Percentiles rank a stretch among this genome's conserved stretches.
These are phyloP conservation scores for Aspergillus aculeatinus DNA, from an alignment of 2,329 filamentous ascomycete species.

Conservation along the genomic window DNA sequence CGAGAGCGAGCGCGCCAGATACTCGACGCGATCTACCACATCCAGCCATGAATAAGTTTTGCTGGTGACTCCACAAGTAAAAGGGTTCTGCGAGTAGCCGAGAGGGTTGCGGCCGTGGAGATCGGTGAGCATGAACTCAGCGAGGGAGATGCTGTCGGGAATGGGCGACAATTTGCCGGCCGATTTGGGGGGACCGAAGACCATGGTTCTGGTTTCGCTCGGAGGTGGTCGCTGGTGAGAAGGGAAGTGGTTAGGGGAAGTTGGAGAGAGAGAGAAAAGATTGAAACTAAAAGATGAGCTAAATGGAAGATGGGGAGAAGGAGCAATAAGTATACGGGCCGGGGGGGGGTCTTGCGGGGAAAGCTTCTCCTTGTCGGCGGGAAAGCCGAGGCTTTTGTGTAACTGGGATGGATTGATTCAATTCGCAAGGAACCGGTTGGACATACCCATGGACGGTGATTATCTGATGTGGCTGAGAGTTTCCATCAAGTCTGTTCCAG, in stretches of 20 bases:
- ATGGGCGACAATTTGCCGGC: conserved; percentile 51
- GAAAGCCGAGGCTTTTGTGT: neutral
- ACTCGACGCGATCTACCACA: conserved; percentile 64
- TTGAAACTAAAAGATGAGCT: neutral
- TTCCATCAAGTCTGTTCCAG: too few relatives aligned
- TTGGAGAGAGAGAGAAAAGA: neutral
- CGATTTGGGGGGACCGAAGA: conserved; percentile 45
- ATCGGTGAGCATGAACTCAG: conserved; percentile 75
- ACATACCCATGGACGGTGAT: too few relatives aligned
- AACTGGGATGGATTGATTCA: neutral
- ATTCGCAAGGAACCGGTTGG: too few relatives aligned
- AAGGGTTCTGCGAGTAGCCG: conserved; percentile 65
- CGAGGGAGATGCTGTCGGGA: conserved; percentile 72
- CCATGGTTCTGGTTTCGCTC: conserved; percentile 36
- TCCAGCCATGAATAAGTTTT: conserved; percentile 64
- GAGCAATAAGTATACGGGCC: neutral
- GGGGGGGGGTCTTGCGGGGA: conserved; percentile 12
- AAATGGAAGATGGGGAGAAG: neutral
- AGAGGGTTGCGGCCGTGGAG: conserved; percentile 65
- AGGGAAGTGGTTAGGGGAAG: neutral
- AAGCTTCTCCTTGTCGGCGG: conserved; percentile 10
- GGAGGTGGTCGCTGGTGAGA: neutral
- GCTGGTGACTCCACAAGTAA: conserved; percentile 73
- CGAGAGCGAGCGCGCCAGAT: conserved; percentile 65
- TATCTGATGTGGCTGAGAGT: too few relatives aligned